A percentile compares a stretch with the other conserved stretches of the same genome.
These are phyloP conservation scores for Citrus sinensis DNA, from an alignment of 345 rosid genomes.

Conservation along the genomic window DNA sequence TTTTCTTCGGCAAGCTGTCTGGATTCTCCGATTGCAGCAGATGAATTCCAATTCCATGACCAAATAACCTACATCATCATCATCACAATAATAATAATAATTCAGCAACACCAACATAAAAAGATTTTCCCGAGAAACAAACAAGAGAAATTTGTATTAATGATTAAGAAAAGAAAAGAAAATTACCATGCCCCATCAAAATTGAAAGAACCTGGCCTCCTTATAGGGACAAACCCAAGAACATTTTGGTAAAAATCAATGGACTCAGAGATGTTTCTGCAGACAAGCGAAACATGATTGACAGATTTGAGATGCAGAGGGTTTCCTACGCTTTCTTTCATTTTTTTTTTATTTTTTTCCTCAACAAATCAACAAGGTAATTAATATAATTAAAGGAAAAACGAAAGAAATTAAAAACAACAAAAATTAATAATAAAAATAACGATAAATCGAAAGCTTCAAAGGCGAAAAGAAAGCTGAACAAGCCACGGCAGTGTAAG, in stretches of 20 bases:
- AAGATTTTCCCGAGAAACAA: not conserved
- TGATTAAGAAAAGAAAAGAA: not conserved
- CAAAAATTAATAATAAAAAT: no score
- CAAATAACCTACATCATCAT: conserved; percentile 49
- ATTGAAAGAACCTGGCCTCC: conserved; percentile 83
- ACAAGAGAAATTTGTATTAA: not conserved
- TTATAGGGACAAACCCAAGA: conserved; percentile 71
- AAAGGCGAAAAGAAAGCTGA: not conserved
- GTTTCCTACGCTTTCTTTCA: conserved; percentile 47
- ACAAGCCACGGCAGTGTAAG: not conserved
- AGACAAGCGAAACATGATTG: conserved; percentile 76
- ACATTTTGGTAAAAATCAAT: conserved; percentile 63
- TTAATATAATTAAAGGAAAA: no score
- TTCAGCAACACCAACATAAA: not conserved
- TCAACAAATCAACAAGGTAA: no score
- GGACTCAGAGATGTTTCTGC: conserved; percentile 67
- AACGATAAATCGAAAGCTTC: no score
- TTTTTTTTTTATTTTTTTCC: not conserved
- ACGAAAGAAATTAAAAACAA: no score
- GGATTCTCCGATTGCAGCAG: conserved; percentile 70
- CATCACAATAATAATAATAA: not conserved
- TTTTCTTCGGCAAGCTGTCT: conserved; percentile 53
- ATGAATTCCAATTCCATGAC: conserved; percentile 76
- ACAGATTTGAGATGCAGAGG: conserved; percentile 76
- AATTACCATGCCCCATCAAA: conserved; percentile 89